Evolutionary conservation across 495 filamentous ascomycete genomes (phyloP), one percentile per base, ranked within the genome.

Genomic region (Delitschia confertaspora): DNA sequence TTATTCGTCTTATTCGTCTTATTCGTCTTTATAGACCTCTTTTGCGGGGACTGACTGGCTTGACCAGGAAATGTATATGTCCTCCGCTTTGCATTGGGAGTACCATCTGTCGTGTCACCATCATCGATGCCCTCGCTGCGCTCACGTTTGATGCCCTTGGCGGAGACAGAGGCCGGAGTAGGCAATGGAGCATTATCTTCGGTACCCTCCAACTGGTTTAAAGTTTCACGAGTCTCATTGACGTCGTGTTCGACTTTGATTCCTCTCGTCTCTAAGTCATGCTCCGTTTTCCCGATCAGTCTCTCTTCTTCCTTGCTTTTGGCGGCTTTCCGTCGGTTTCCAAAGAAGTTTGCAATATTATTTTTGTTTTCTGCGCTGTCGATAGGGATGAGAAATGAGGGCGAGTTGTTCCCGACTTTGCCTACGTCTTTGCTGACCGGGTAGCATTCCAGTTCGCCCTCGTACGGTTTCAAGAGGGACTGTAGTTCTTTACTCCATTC

Each of bases 311-410:
- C 17, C 19, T 41, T 39, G 14, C 46, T 22, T 56, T 60, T 60
- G 8, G 54, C 47, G 10, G 53, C 43, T 30, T 62, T 72, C 56
- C 65, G 73, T 40, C 71, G 64, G 46, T 75, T 78, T 4, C 66
- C 72, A 55, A 98, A 98, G 66, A 93, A 95, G 58, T 93, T 94
- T 10, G 82, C 84, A 60, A 98, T 95, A 47, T 87, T 93, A 27
- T 68, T 75, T 66, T 93, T 95, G 56, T 93, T 93, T 56, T 88
- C 83, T 36, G 72, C 79, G 61, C 82, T 87, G 52, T 78, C 71
- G 31, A 95, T 65, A 0, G 88, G 88, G 1, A 94, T 67, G 27
- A 96, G 74, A 58, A 96, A 95, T 2, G 67, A 70, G 0, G 82
- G 77, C 13, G 80, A 85, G 58, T 93, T 83, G 49, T 94, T 93